Evolutionary conservation across 164 flowering plant species (phyloP).

Genomic region (Vitis rupestris): DNA sequence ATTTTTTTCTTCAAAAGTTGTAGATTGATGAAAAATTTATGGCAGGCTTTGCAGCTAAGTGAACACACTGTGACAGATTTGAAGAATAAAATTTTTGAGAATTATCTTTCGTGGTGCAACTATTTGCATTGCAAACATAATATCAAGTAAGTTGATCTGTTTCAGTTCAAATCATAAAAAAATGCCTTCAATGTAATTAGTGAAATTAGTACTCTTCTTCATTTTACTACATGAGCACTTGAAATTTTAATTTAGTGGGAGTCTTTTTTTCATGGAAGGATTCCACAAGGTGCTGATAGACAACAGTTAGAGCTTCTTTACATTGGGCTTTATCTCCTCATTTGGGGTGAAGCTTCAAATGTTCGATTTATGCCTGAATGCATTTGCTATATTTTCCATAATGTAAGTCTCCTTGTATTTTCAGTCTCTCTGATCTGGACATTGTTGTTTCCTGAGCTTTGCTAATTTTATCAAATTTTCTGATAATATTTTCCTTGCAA

Average conservation of each 20-base stretch:
- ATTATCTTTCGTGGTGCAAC: constrained; percentile 84
- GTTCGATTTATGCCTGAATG: constrained; percentile 99
- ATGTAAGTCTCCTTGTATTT: constrained; percentile 46
- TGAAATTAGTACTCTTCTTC: background rate
- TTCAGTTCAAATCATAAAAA: background rate
- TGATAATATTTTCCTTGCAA: no score
- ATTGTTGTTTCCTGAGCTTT: background rate
- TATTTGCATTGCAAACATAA: constrained; percentile 62
- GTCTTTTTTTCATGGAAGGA: constrained; percentile 34
- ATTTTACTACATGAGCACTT: background rate
- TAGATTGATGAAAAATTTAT: constrained; percentile 10
- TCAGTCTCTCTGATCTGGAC: background rate
- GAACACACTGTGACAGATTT: constrained; percentile 44
- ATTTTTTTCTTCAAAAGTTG: background rate
- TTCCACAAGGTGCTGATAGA: constrained; percentile 40
- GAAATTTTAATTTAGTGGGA: background rate
- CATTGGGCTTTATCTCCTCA: constrained; percentile 93
- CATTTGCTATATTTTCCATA: constrained; percentile 91
- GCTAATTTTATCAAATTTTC: no score
- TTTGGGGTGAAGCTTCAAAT: constrained; percentile 99
- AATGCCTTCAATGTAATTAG: background rate
- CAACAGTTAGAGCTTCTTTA: constrained; percentile 81
- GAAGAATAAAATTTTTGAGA: constrained; percentile 71
- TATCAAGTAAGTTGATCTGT: constrained; percentile 48
- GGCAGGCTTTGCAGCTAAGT: constrained; percentile 47